Conservation (phyloP, 2,329 filamentous ascomycete species). For the Penicillium brasilianum region DNA sequence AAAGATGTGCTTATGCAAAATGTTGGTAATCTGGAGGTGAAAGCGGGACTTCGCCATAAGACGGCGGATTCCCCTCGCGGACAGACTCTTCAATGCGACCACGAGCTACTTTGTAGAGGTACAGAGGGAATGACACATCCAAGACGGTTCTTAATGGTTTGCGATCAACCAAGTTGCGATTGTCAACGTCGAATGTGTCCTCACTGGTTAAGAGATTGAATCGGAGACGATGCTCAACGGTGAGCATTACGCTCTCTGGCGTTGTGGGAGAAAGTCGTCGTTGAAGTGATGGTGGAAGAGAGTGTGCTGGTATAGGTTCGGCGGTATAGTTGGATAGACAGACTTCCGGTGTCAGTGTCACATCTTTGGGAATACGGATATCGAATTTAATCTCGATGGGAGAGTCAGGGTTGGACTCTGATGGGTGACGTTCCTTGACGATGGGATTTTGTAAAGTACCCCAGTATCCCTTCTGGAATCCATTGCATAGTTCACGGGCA, state of each 20-base stretch:
- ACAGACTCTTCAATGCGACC: constrained; percentile 7
- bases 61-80: constrained; percentile 13
- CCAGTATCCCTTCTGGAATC: constrained; percentile 22
- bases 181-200: constrained; percentile 17
- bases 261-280: neutral
- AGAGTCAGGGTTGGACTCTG: constrained; percentile 12
- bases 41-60: constrained; percentile 18
- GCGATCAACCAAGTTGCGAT: constrained; percentile 18
- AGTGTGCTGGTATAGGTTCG: neutral
- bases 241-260: constrained; percentile 7
- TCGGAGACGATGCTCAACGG: constrained; percentile 19
- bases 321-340: constrained; percentile 8
- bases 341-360: constrained; percentile 5
- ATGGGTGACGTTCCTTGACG: neutral
- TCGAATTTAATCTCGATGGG: constrained; percentile 14
- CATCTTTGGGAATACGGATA: constrained; percentile 9
- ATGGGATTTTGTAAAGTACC: neutral
- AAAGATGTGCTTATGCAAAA: neutral
- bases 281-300: neutral
- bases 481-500: constrained; percentile 14
- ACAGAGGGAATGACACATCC: constrained; percentile 18
- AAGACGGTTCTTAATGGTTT: constrained; percentile 11
- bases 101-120: constrained; percentile 4
- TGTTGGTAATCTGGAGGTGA: constrained; percentile 20
- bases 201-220: constrained; percentile 20